A percentile compares a stretch with the other conserved stretches of the same genome.
Evolutionary conservation across 2,329 filamentous ascomycete genomes (phyloP).

Genomic region (Geosmithia putterillii): DNA sequence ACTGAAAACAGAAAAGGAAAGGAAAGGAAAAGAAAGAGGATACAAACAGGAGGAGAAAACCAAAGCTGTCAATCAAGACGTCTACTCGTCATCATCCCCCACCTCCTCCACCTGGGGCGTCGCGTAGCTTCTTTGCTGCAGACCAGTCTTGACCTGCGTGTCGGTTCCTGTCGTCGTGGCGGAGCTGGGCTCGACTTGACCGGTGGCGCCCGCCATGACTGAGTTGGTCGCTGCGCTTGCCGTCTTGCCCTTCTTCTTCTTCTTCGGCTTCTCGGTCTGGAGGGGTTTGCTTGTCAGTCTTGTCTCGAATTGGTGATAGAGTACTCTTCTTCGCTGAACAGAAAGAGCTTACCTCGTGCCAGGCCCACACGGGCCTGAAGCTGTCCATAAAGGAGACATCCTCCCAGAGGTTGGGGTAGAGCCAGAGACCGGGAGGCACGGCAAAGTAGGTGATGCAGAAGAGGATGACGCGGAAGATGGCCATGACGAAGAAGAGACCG

Average conservation of each 20-base stretch:
- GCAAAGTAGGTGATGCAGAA: slow-evolving; percentile 88
- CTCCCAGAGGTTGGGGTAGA: slow-evolving; percentile 96
- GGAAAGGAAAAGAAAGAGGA: background rate
- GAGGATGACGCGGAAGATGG: slow-evolving; percentile 88
- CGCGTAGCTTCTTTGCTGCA: slow-evolving; percentile 30
- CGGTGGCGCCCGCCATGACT: slow-evolving; percentile 38
- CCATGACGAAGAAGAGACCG: slow-evolving; percentile 93
- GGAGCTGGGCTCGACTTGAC: slow-evolving; percentile 36
- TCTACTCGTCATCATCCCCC: slow-evolving; percentile 34
- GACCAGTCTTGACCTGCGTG: slow-evolving; percentile 36
- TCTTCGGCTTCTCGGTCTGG: slow-evolving; percentile 27
- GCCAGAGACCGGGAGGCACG: slow-evolving; percentile 80
- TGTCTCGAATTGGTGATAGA: background rate
- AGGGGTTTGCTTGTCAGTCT: background rate
- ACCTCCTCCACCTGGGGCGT: slow-evolving; percentile 43
- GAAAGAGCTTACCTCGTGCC: slow-evolving; percentile 68
- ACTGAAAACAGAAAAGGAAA: background rate
- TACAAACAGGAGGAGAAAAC: background rate
- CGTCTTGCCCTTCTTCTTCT: slow-evolving; percentile 43
- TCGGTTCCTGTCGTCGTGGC: slow-evolving; percentile 45
- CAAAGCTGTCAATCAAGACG: no score
- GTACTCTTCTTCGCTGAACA: background rate
- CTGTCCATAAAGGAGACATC: slow-evolving; percentile 98
- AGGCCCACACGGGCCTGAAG: slow-evolving; percentile 92
- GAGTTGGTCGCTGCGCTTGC: slow-evolving; percentile 17